These are phyloP conservation scores for Colletotrichum tropicale DNA, from an alignment of 2,329 filamentous ascomycete species.

Conservation along the genomic window DNA sequence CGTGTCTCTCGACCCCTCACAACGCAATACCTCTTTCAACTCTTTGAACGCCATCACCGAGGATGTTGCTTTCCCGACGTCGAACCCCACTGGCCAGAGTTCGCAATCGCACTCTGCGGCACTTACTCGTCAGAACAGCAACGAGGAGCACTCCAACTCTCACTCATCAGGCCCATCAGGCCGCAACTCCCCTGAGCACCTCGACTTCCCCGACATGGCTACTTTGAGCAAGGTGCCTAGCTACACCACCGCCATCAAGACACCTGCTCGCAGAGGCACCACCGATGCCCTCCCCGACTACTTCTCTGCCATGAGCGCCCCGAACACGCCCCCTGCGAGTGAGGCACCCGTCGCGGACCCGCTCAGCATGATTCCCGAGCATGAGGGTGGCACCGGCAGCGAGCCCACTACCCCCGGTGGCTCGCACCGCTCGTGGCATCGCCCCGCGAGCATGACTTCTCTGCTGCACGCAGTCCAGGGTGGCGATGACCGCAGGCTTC, in stretches of 20 bases:
- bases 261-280: constrained; percentile 61
- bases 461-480: constrained; percentile 12
- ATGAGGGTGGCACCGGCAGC: not conserved
- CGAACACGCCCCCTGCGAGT: constrained; percentile 48
- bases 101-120: constrained; percentile 49
- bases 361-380: constrained; percentile 33
- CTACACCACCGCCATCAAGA: constrained; percentile 75
- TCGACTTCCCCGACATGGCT: constrained; percentile 63
- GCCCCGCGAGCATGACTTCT: constrained; percentile 18
- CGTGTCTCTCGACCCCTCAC: constrained; percentile 59
- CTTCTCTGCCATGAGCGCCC: constrained; percentile 61
- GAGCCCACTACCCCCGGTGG: constrained; percentile 13
- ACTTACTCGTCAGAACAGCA: constrained; percentile 59
- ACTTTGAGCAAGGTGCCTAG: constrained; percentile 77
- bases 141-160: constrained; percentile 42
- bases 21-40: constrained; percentile 50
- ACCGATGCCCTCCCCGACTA: constrained; percentile 69
- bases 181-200: constrained; percentile 60
- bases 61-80: constrained; percentile 45
- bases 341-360: constrained; percentile 28
- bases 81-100: constrained; percentile 40
- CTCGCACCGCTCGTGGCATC: constrained; percentile 14
- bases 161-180: constrained; percentile 54
- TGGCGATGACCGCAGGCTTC: constrained; percentile 31
- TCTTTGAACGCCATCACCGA: constrained; percentile 48